Conservation (phyloP, 371 early-diverging fungal genomes). For the Mortierella sp. region DNA sequence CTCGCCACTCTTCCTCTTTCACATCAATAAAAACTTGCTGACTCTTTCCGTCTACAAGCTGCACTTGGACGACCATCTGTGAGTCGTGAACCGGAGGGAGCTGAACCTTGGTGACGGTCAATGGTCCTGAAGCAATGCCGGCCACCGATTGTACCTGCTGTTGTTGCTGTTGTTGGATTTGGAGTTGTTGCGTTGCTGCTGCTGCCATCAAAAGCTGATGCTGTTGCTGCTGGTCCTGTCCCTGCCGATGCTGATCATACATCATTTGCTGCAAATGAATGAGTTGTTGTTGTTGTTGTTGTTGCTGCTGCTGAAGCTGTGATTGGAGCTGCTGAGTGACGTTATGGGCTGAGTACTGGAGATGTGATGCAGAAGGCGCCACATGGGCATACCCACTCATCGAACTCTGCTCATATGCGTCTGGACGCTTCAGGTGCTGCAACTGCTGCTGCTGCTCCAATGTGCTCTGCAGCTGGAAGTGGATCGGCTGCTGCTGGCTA, state of each 20-base stretch:
- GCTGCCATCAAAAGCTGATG: slow-evolving; percentile 13
- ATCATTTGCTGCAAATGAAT: slow-evolving; percentile 53
- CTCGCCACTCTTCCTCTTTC: slow-evolving; percentile 60
- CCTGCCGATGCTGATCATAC: slow-evolving; percentile 44
- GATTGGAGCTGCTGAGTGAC: slow-evolving; percentile 55
- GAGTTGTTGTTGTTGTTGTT: slow-evolving; percentile 57
- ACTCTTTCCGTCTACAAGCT: slow-evolving; percentile 38
- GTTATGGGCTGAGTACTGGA: slow-evolving; percentile 39
- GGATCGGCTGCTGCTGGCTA: slow-evolving; percentile 37
- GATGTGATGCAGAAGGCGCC: slow-evolving; percentile 17
- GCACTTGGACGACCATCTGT: slow-evolving; percentile 41
- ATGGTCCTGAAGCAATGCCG: slow-evolving; percentile 23
- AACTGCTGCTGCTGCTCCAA: slow-evolving; percentile 47
- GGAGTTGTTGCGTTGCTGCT: slow-evolving; percentile 18
- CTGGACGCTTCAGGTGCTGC: slow-evolving; percentile 23
- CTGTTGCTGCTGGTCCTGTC: slow-evolving; percentile 43
- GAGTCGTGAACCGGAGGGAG: slow-evolving; percentile 20
- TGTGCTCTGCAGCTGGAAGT: slow-evolving; percentile 36
- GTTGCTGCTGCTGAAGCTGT: slow-evolving; percentile 46
- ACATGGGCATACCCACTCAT: slow-evolving; percentile 22
- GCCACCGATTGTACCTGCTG: slow-evolving; percentile 17
- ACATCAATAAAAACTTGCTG: slow-evolving; percentile 49
- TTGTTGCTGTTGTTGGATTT: slow-evolving; percentile 12
- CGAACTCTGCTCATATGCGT: slow-evolving; percentile 23
- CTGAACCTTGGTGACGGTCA: slow-evolving; percentile 41